Conservation (phyloP, 1,284 basidiomycete species). For the Tilletia setariae region DNA sequence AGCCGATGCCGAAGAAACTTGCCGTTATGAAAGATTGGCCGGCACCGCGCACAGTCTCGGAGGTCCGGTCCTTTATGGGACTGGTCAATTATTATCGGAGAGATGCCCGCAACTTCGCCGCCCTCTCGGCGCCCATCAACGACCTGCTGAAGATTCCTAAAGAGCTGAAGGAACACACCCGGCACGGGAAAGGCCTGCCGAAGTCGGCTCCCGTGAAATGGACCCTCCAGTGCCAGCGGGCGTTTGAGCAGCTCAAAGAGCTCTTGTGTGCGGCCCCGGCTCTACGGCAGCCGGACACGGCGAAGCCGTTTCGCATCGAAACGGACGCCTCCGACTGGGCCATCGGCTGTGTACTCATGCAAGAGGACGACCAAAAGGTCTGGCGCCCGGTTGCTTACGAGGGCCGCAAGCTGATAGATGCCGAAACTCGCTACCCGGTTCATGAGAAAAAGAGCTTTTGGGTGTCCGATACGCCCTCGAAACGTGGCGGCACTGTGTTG, state of each 20-base stretch:
- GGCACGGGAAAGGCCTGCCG: too few species aligned
- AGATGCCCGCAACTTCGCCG: background rate
- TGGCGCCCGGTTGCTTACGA: conserved; percentile 9
- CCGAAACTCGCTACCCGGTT: conserved; percentile 8
- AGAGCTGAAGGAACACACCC: too few species aligned
- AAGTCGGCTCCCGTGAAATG: background rate
- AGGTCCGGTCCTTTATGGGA: conserved; percentile 14
- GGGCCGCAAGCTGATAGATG: background rate
- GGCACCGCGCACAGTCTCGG: background rate
- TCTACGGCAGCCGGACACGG: background rate
- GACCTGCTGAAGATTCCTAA: conserved; percentile 1
- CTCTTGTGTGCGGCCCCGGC: background rate
- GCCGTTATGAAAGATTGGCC: conserved; percentile 1
- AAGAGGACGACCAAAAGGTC: background rate
- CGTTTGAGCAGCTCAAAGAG: background rate
- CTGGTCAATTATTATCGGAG: conserved; percentile 7
- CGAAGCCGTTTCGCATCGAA: background rate
- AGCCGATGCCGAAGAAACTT: background rate
- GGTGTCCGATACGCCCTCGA: conserved; percentile 3
- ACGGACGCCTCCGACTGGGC: conserved; percentile 13
- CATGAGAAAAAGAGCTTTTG: conserved; percentile 14
- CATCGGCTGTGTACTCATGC: conserved; percentile 5
- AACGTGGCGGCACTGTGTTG: conserved; percentile 4
- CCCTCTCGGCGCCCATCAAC: background rate
- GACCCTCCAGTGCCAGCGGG: background rate